Evolutionary conservation across 805 yeast species (phyloP), one percentile per base, ranked within the genome.

Genomic region (Nematodospora valgi): DNA sequence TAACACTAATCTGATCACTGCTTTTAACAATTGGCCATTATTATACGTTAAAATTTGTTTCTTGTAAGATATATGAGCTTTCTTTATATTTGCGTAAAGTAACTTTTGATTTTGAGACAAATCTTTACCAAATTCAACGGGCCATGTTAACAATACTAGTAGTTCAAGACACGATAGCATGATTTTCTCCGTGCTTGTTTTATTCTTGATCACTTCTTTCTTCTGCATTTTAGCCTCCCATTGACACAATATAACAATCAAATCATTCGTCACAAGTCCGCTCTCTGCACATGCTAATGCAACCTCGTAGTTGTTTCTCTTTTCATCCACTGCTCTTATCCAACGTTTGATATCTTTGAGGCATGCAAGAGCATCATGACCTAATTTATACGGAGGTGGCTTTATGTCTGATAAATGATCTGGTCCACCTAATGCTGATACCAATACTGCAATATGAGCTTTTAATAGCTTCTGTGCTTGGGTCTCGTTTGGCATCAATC

Each of bases 361-460:
- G 59, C 97, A 87, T 0, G 88, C 88, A 37, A 76, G 56, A 2
- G 95, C 94, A 51, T 91, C 97, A 40, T 82, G 87, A 8, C 98
- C 98, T 3, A 89, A 70, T 40, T 76, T 77, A 51, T 93, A 93
- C 0, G 78, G 78, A 0, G 72, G 68, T 3, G 72, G 70, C 2
- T 59, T 55, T 2, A 53, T 43, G 5, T 30, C 23, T 10, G 48
- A 32, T 1, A 81, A 59, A 31, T 81, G 76, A 58, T 89, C 96
- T 1, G 81, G 74, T 2, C 97, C 98, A 35, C 98, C 98, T 2
- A 91, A 69, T 0, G 98, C 95, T 3, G 95, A 77, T 3, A 88
- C 86, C 25, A 89, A 68, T 27, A 86, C 78, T 10, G 89, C 74
- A 21, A 91, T 82, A 56, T 86, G 87, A 0, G 93, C 86, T 43